Base-by-base conservation (phyloP, 192 early-diverging fungal species). In the Rhizophagus sp. region DNA sequence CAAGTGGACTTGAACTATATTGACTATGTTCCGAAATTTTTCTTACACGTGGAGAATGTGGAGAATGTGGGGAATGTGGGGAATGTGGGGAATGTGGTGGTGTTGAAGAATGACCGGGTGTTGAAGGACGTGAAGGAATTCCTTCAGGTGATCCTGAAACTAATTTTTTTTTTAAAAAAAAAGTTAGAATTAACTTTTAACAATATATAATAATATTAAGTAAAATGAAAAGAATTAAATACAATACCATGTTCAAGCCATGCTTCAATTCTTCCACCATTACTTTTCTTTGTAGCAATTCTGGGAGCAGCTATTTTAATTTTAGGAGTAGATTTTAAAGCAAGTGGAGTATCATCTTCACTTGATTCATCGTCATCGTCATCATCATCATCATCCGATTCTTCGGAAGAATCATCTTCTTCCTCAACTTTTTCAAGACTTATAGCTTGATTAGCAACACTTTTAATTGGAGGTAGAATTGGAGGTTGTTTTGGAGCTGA, bases 371-470 rank as follows among this genome's bases (percentile, higher is more conserved):
- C 82, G 68, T 82, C 63, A 81, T 78, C 41, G 75, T 30, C 30
- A 30, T 85, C 47, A 72, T 81, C 76, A 24, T 82, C 71, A 7
- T 79, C 75, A 24, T 73, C 76, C 27, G 27, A 22, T 62, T 62
- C 74, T 63, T 75, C 74, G 0, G 74, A 63, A 44, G 25, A 25
- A n/a, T 81, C 76, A 67, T 65, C 80, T 41, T 80, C 71, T 41
- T 70, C 44, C 63, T 70, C 47, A 78, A 72, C 65, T 13, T 13
- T 68, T 50, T 75, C 24, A 11, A 33, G 68, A 22, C 13, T 52
- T 62, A 62, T 39, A 62, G 17, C 1, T 33, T 34, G 41, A 27
- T 11, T 57, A 22, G 52, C 0, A 57, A 57, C 17, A 22, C 52
- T 57, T 22, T 57, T 57, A n/a, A 57, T 57, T 22, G 15, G 52